Evolutionary conservation across 441 rosid genomes (phyloP).

Genomic region (Gossypium lobatum): DNA sequence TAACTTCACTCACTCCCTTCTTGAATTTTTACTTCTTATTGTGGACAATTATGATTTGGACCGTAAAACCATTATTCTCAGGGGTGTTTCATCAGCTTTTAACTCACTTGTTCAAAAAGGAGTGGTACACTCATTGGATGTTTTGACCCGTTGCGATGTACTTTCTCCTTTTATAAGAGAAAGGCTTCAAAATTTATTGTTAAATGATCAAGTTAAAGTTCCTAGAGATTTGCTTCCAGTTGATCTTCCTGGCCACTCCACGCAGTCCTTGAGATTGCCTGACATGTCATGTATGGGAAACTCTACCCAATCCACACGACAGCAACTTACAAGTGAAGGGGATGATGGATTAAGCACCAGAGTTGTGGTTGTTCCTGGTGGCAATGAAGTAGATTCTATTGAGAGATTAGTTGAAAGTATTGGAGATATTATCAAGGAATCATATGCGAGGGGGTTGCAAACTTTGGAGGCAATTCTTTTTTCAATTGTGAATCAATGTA

Average conservation of each 20-base stretch:
- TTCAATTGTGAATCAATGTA: conserved; percentile 23
- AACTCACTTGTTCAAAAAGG: conserved; percentile 51
- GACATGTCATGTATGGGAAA: conserved; percentile 6
- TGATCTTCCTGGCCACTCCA: background rate
- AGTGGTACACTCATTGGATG: conserved; percentile 52
- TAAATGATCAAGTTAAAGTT: background rate
- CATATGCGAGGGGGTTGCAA: conserved; percentile 23
- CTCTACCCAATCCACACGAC: conserved; percentile 13
- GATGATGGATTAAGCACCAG: conserved; percentile 12
- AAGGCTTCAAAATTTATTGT: conserved; percentile 39
- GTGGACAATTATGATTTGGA: conserved; percentile 60
- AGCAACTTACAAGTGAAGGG: conserved; percentile 2
- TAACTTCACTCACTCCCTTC: conserved; percentile 56
- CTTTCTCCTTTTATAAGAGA: conserved; percentile 50
- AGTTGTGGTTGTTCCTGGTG: conserved; percentile 11
- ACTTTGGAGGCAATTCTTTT: conserved; percentile 33
- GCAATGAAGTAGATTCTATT: conserved; percentile 15
- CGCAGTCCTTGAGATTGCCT: conserved; percentile 16
- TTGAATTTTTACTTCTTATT: conserved; percentile 70
- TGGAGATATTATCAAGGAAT: conserved; percentile 26
- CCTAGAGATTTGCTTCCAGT: background rate
- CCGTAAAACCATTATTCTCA: conserved; percentile 29
- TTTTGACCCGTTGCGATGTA: conserved; percentile 34
- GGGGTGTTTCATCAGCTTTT: conserved; percentile 58
- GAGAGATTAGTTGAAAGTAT: conserved; percentile 29